Base-by-base conservation (phyloP, 164 flowering plant species). In the Protea cynaroides region DNA sequence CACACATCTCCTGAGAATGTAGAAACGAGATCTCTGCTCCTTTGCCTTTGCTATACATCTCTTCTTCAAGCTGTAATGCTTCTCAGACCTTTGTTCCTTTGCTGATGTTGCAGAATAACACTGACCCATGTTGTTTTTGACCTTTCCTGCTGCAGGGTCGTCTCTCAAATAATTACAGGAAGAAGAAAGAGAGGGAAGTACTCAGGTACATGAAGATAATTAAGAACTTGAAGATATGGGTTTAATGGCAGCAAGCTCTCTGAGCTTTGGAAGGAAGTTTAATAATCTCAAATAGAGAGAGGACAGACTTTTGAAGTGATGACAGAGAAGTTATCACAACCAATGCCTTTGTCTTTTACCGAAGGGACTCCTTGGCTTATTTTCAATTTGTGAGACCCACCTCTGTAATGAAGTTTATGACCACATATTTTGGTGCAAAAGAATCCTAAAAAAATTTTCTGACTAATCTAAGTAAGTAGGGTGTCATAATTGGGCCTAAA, bases 1-100 rank as follows among this genome's bases (percentile, higher is more conserved):
- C 7, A 69, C 53, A 21, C 72, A 69, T 58, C 59, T 69, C 34
- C 72, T 63, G 9, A 69, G 38, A 36, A 69, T 69, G 72, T 69
- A 69, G 25, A 69, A 64, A 29, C 72, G 63, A 0, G 72, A 69
- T 29, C 63, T 50, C 12, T 58, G 67, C 53, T 69, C 72, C 63
- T 69, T 69, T 58, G 63, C 63, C 63, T 51, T 57, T 53, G 59
- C 67, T 11, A 57, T 14, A 50, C 67, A 63, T 18, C 72, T 63
- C 21, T 40, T 69, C 53, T 46, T 64, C 56, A 56, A 64, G 21
- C 66, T 58, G 17, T 43, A 21, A 3, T 49, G 22, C 40, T 56
- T 49, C 18, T 46, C 49, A 56, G 53, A 53, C 0, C 37, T 18
- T n/a, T 40, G 38, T 18, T 53, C 62, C 24, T 37, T 17, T 15